These are phyloP conservation scores for Fusarium tuaranense DNA, from an alignment of 2,329 filamentous ascomycete genomes.

Conservation along the genomic window DNA sequence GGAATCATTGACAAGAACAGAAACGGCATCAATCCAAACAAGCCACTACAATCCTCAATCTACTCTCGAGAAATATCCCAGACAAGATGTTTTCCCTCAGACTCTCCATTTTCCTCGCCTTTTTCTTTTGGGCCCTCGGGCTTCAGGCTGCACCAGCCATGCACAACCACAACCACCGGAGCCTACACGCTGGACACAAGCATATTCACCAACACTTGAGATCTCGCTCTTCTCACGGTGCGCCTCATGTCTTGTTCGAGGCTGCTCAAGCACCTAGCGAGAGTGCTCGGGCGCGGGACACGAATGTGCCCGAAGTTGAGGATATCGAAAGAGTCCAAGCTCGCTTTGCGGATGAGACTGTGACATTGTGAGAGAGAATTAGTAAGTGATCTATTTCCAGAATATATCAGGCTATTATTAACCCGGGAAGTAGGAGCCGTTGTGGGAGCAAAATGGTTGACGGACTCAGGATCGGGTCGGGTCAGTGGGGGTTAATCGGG, in stretches of 20 bases:
- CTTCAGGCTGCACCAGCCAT: constrained; percentile 42
- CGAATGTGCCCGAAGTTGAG: not conserved
- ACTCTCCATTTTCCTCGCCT: constrained; percentile 30
- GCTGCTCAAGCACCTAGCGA: constrained; percentile 21
- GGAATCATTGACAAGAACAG: constrained; percentile 11
- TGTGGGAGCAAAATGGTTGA: not conserved
- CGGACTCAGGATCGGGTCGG: not conserved
- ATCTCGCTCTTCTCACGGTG: not conserved
- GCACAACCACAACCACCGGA: constrained; percentile 37
- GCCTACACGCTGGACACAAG: constrained; percentile 48
- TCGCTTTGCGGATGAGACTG: constrained; percentile 8
- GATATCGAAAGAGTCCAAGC: not conserved
- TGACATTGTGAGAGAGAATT: constrained; percentile 7
- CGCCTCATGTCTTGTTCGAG: constrained; percentile 19
- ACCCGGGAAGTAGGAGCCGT: not conserved
- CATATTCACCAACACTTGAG: constrained; percentile 46
- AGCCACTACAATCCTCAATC: not conserved
- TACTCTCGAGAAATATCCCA: not conserved
- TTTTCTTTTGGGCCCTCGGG: constrained; percentile 39
- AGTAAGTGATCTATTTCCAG: not conserved
- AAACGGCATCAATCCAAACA: not conserved
- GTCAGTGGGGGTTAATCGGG: not conserved
- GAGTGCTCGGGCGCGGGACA: constrained; percentile 9
- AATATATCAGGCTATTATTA: not conserved
- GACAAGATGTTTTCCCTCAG: constrained; percentile 35